Evolutionary conservation across 1,284 basidiomycete genomes (phyloP), one percentile per base, ranked within the genome.

Genomic region (Takashimella koratensis): DNA sequence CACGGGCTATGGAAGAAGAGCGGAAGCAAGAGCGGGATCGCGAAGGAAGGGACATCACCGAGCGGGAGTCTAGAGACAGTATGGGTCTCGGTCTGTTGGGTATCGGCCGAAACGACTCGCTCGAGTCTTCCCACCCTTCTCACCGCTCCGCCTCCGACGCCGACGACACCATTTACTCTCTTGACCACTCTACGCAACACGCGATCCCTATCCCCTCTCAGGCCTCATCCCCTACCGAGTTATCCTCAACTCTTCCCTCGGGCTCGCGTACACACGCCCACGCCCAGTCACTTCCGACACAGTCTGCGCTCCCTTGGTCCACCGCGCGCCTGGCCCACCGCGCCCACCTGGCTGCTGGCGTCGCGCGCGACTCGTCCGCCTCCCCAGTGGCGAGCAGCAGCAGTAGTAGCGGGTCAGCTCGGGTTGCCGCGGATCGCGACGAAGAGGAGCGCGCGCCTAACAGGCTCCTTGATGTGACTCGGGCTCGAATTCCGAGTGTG

Each of bases 381-480:
- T 42, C 49, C 6, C 49, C 51, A 3, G 12, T 45, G 12, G 13
- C 41, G 23, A 39, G 45, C n/a, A 4, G 4, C 11, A 50, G 42
- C 25, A 40, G 3, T 6, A 41, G 2, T n/a, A 27, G n/a, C 30
- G 47, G 47, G 8, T 11, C 45, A n/a, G 19, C 19, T 26, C 41
- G 25, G n/a, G 13, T 12, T 22, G n/a, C 8, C 3, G 11, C 20
- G 3, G 41, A 19, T 13, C 16, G 43, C 8, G 45, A 52, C 11
- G 52, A 50, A 40, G 45, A 51, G 39, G 58, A 60, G n/a, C 27
- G 53, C 22, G 45, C 57, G 1, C 79, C 79, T 11, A 83, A 85
- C 65, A 90, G 78, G 42, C 80, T 79, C 56, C 68, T 82, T 51
- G 90, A 92, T 67, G 85, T 91, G 51, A 87, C 87, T 45, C 83